Conservation (phyloP, 768 basidiomycete species). For the Tubosaeta sp. region DNA sequence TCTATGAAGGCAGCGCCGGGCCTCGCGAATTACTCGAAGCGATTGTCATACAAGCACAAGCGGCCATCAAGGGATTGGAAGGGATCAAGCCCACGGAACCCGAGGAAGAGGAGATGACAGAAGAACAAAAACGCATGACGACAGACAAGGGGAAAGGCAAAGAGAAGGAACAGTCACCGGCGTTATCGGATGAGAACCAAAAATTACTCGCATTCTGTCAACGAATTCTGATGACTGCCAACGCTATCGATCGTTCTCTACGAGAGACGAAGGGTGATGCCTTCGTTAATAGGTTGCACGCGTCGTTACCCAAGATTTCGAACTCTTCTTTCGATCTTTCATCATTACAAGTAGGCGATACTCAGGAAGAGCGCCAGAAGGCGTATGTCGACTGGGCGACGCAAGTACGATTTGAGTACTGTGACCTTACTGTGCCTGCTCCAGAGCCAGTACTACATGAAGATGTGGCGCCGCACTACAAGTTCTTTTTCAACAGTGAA, state of each 20-base stretch:
- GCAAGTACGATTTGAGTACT: slow-evolving; percentile 81
- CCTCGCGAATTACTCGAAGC: slow-evolving; percentile 90
- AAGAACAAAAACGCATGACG: slow-evolving; percentile 88
- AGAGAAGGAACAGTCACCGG: slow-evolving; percentile 39
- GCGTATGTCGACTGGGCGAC: slow-evolving; percentile 85
- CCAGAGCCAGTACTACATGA: slow-evolving; percentile 33
- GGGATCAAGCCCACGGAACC: slow-evolving; percentile 49
- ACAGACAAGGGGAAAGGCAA: slow-evolving; percentile 61
- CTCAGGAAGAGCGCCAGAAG: slow-evolving; percentile 64
- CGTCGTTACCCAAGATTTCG: slow-evolving; percentile 69
- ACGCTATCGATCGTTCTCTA: slow-evolving; percentile 83
- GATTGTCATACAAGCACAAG: slow-evolving; percentile 88
- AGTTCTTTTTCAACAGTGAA: slow-evolving; percentile 78
- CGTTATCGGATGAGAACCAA: slow-evolving; percentile 66
- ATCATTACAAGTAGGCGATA: slow-evolving; percentile 39
- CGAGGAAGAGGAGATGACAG: slow-evolving; percentile 65
- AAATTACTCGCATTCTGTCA: slow-evolving; percentile 80
- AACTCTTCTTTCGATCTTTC: slow-evolving; percentile 43
- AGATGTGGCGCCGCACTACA: slow-evolving; percentile 66
- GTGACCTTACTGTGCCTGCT: slow-evolving; percentile 64
- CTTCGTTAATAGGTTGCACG: slow-evolving; percentile 76
- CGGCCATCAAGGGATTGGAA: slow-evolving; percentile 85
- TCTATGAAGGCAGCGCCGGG: slow-evolving; percentile 88
- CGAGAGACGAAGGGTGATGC: slow-evolving; percentile 85
- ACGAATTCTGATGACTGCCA: slow-evolving; percentile 77